A percentile compares a stretch with the other conserved stretches of the same genome.
Evolutionary conservation across 805 yeast genomes (phyloP).

Genomic region (Starmerella ratchasimensis): DNA sequence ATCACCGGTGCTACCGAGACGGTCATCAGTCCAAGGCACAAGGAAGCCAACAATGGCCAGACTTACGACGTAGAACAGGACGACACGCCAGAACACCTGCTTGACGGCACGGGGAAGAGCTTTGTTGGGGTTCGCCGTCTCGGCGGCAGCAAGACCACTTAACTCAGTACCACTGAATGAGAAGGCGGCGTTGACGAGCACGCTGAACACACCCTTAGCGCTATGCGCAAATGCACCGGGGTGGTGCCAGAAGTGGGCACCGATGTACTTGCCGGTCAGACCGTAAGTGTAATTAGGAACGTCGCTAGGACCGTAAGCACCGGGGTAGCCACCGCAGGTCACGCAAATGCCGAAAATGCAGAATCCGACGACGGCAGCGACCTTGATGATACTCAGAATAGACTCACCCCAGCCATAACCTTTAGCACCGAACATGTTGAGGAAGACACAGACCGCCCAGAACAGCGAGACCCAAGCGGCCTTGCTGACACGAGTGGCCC

Average conservation of each 20-base stretch:
- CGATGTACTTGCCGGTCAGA: constrained; percentile 27
- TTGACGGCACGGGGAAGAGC: constrained; percentile 61
- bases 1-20: constrained; percentile 41
- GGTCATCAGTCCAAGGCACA: constrained; percentile 48
- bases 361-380: constrained; percentile 47
- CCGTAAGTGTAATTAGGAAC: neutral
- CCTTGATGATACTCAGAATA: constrained; percentile 43
- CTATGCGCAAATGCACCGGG: constrained; percentile 58
- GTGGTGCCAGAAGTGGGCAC: constrained; percentile 41
- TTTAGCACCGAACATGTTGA: constrained; percentile 45
- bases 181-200: constrained; percentile 67
- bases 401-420: constrained; percentile 66
- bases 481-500: constrained; percentile 30
- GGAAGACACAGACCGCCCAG: constrained; percentile 35
- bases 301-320: constrained; percentile 3
- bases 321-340: constrained; percentile 33
- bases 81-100: constrained; percentile 73
- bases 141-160: constrained; percentile 66
- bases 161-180: constrained; percentile 66
- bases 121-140: constrained; percentile 51
- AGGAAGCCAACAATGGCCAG: constrained; percentile 48
- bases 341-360: constrained; percentile 44
- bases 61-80: constrained; percentile 52
- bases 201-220: constrained; percentile 58
- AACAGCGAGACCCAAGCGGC: constrained; percentile 48